Percentiles rank a stretch among this genome's conserved stretches.
phyloP scores from a whole-genome alignment of 2,329 filamentous ascomycete genomes.

The Trichoderma hamatum region DNA sequence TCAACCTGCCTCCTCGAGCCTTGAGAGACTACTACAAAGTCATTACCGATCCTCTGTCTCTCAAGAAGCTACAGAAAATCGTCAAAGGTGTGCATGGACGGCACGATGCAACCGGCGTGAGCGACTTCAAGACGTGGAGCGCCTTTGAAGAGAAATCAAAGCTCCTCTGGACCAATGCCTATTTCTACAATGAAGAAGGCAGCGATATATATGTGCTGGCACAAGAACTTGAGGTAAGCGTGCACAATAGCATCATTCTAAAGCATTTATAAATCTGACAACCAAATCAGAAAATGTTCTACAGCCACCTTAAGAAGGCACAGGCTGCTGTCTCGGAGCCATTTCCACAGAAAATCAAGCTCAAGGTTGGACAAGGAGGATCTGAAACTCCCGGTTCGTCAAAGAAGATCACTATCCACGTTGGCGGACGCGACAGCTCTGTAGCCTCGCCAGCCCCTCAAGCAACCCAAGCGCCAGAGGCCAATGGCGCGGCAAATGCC shows the following conservation, averaged over 20 bases:
- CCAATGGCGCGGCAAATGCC: slow-evolving; percentile 28
- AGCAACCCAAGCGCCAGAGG: slow-evolving; percentile 35
- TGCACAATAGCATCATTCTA: neutral
- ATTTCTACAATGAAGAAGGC: slow-evolving; percentile 87
- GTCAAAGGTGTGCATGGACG: slow-evolving; percentile 74
- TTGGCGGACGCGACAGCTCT: slow-evolving; percentile 61
- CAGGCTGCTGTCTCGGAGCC: slow-evolving; percentile 74
- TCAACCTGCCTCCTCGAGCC: slow-evolving; percentile 73
- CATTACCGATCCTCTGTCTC: slow-evolving; percentile 78
- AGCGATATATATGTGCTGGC: slow-evolving; percentile 81
- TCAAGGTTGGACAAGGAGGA: slow-evolving; percentile 64
- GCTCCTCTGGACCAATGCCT: slow-evolving; percentile 85
- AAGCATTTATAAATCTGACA: slow-evolving; percentile 27
- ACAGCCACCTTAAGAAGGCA: slow-evolving; percentile 68
- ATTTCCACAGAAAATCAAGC: slow-evolving; percentile 74
- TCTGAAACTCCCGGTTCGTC: slow-evolving; percentile 49
- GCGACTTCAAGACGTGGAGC: slow-evolving; percentile 79
- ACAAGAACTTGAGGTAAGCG: slow-evolving; percentile 72
- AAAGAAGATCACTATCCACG: slow-evolving; percentile 73
- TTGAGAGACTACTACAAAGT: slow-evolving; percentile 85
- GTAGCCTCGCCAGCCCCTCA: slow-evolving; percentile 56
- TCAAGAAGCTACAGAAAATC: slow-evolving; percentile 76
- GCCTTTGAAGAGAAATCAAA: slow-evolving; percentile 78
- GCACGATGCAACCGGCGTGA: slow-evolving; percentile 62
- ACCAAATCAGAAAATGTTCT: slow-evolving; percentile 66